These are phyloP conservation scores for Morella rubra DNA, from an alignment of 306 rosid genomes.

Conservation along the genomic window DNA sequence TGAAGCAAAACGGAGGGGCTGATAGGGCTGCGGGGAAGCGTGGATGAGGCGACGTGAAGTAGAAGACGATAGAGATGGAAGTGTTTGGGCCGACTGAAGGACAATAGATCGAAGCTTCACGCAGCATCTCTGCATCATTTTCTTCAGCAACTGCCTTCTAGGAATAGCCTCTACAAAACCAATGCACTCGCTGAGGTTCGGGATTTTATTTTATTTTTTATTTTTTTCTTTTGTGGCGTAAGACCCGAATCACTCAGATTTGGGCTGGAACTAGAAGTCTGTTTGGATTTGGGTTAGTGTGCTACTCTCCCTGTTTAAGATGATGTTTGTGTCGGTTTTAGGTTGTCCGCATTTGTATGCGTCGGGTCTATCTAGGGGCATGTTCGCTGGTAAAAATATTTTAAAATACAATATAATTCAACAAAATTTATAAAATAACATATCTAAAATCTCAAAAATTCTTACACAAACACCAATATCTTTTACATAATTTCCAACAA, in stretches of 20 bases:
- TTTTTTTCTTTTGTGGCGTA: not conserved
- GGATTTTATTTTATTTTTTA: not conserved
- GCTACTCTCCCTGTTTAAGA: not conserved
- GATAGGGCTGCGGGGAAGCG: conserved; percentile 38
- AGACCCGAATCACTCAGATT: not conserved
- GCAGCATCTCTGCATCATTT: conserved; percentile 58
- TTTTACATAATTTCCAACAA: no score
- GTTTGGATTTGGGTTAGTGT: not conserved
- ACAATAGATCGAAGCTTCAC: conserved; percentile 56
- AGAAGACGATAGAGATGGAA: conserved; percentile 36
- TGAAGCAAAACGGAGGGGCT: conserved; percentile 45
- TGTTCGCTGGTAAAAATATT: no score
- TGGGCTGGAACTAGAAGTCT: not conserved
- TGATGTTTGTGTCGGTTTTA: not conserved
- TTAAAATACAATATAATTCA: no score
- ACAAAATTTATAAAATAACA: no score
- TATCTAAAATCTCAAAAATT: no score
- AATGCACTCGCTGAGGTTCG: not conserved
- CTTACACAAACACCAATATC: no score
- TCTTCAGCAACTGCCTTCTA: conserved; percentile 22
- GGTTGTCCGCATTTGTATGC: not conserved
- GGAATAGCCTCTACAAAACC: not conserved
- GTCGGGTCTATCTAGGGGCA: no score
- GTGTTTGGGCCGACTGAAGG: conserved; percentile 37
- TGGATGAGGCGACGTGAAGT: conserved; percentile 49